These are phyloP conservation scores for Solanum verrucosum DNA, from an alignment of 257 asterid genomes.

Conservation along the genomic window DNA sequence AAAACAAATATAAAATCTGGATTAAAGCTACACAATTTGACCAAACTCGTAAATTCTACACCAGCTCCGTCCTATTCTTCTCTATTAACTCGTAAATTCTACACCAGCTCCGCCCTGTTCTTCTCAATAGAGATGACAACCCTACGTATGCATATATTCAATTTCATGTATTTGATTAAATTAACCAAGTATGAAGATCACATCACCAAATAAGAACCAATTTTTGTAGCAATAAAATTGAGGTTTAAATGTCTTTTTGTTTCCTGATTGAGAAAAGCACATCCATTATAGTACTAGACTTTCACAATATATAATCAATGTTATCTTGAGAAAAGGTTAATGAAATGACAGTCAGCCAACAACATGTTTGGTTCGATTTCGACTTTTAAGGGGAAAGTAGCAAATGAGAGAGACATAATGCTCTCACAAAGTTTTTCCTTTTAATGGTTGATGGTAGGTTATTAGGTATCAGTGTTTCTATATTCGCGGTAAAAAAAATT, in stretches of 20 bases:
- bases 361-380: neutral
- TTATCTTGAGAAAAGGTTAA: neutral
- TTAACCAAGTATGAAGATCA: neutral
- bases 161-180: neutral
- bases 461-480: neutral
- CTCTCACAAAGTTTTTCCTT: neutral
- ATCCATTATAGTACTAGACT: neutral
- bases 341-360: neutral
- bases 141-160: neutral
- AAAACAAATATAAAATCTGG: neutral
- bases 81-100: neutral
- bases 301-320: neutral
- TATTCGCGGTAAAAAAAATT: too few relatives aligned
- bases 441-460: neutral
- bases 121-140: neutral
- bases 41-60: neutral
- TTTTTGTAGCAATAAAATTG: neutral
- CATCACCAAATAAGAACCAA: neutral
- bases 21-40: rapidly evolving
- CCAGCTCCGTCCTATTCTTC: too few relatives aligned
- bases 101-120: neutral
- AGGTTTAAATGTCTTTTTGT: neutral
- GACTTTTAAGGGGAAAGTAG: neutral
- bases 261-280: neutral
- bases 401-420: neutral